Evolutionary conservation across 1,139 yeast species (phyloP), one percentile per base, ranked within the genome.

Genomic region (Arxiozyma heterogenica): DNA sequence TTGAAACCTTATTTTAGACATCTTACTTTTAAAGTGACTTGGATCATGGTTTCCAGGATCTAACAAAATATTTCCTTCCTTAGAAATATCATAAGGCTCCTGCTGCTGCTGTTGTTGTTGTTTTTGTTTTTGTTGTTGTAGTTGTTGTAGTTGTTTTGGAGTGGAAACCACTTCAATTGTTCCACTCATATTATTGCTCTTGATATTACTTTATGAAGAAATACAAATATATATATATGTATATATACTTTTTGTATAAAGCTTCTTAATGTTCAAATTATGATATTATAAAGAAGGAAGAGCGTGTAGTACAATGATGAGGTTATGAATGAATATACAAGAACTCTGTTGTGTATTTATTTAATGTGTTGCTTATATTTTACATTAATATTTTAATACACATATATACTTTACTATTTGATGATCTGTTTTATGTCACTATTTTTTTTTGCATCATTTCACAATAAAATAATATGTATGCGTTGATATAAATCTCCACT

Each of bases 21-120:
- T 76, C 41, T 77, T 74, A 15, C 73, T 64, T 62, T 77, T 75
- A 71, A 90, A 91, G 67, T 84, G 93, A 55, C 80, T 80, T 48
- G 75, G 75, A 7, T 86, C 77, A 61, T 79, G 78, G 61, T 84
- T 83, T 0, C 97, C 97, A 0, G 94, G 90, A 63, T 86, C 95
- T 38, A 62, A 58, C 49, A 60, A 38, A 17, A 45, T n/a, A 46
- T 38, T 44, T n/a, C 21, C 30, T 25, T 44, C 18, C 23, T 34
- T 17, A 7, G 21, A 8, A 15, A 45, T 17, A 3, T 47, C 49
- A 17, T 20, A 22, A 44, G 11, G 38, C 23, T 22, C 3, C 17
- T 41, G 8, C 25, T 48, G n/a, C n/a, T n/a, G n/a, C n/a, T n/a
- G n/a, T n/a, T n/a, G n/a, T n/a, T n/a, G n/a, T n/a, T n/a, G n/a